Percentiles rank a stretch among this genome's conserved stretches.
Evolutionary conservation across 2,329 filamentous ascomycete species (phyloP).

Genomic region (Fusarium proliferatum): DNA sequence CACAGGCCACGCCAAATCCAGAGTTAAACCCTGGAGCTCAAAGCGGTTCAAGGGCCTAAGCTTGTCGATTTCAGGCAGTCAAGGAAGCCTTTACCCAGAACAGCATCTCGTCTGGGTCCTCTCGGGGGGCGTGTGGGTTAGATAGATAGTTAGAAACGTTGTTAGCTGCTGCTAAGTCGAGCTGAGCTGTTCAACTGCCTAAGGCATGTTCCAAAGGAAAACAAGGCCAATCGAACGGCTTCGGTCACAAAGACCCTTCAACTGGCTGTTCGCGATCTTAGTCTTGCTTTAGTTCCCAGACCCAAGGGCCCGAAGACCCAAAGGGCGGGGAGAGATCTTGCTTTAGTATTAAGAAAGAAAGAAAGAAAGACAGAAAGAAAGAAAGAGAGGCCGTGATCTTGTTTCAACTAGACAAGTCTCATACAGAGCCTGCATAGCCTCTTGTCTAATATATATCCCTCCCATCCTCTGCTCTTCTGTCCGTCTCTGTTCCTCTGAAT

Average conservation of each 20-base stretch:
- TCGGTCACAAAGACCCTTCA: slow-evolving; percentile 38
- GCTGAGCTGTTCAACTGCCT: neutral
- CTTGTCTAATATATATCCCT: neutral
- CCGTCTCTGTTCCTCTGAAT: neutral
- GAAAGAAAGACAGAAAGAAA: neutral
- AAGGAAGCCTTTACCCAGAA: slow-evolving; percentile 43
- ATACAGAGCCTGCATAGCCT: slow-evolving; percentile 5
- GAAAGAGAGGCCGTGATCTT: neutral
- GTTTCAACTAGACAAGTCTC: slow-evolving; percentile 8
- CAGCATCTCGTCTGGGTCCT: slow-evolving; percentile 20
- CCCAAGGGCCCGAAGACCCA: slow-evolving; percentile 40
- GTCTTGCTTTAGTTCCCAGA: slow-evolving; percentile 6
- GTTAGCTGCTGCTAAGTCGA: neutral
- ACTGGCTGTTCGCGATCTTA: slow-evolving; percentile 42
- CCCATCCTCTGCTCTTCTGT: neutral
- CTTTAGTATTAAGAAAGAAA: neutral
- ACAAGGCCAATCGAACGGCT: slow-evolving; percentile 37
- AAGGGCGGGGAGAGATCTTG: slow-evolving; percentile 26
- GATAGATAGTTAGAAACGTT: neutral
- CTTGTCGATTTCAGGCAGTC: neutral
- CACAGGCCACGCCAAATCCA: slow-evolving; percentile 24
- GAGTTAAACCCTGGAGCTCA: slow-evolving; percentile 31
- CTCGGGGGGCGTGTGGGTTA: neutral
- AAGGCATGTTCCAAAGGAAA: slow-evolving; percentile 18
- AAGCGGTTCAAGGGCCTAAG: slow-evolving; percentile 23